phyloP scores from a whole-genome alignment of 257 asterid genomes.

The Cordia subcordata region DNA sequence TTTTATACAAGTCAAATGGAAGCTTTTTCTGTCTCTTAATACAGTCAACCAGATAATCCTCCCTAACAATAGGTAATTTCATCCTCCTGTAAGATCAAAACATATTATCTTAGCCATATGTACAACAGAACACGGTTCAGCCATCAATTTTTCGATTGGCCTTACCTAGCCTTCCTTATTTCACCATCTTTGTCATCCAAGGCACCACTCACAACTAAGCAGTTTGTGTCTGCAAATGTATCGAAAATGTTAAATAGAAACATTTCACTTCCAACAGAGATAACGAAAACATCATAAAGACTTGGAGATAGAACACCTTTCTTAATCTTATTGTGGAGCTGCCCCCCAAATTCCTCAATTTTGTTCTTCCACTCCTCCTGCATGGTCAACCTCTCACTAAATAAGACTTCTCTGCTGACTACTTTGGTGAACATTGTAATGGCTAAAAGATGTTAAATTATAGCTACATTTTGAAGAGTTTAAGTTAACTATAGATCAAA shows the following conservation, averaged over 20 bases:
- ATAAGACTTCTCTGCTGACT: constrained; percentile 5
- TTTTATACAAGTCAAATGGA: constrained; percentile 65
- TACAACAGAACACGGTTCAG: constrained; percentile 3
- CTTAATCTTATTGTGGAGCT: constrained; percentile 54
- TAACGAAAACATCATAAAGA: not conserved
- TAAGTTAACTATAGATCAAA: not conserved
- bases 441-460: not conserved
- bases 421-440: not conserved
- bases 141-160: constrained; percentile 19
- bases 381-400: constrained; percentile 10
- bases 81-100: constrained; percentile 58
- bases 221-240: constrained; percentile 57
- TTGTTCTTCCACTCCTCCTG: constrained; percentile 69
- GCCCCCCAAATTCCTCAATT: constrained; percentile 79
- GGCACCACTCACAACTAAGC: constrained; percentile 59
- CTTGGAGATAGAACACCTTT: constrained; percentile 38
- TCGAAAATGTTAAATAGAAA: not conserved
- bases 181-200: constrained; percentile 52
- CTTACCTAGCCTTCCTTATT: constrained; percentile 81
- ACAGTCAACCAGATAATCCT: constrained; percentile 78
- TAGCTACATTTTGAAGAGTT: no score
- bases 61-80: constrained; percentile 81
- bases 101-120: constrained; percentile 8
- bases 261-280: not conserved
- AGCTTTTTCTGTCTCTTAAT: constrained; percentile 66